Evolutionary conservation across 1,284 basidiomycete genomes (phyloP).

Genomic region (Laetiporus sulphureus): DNA sequence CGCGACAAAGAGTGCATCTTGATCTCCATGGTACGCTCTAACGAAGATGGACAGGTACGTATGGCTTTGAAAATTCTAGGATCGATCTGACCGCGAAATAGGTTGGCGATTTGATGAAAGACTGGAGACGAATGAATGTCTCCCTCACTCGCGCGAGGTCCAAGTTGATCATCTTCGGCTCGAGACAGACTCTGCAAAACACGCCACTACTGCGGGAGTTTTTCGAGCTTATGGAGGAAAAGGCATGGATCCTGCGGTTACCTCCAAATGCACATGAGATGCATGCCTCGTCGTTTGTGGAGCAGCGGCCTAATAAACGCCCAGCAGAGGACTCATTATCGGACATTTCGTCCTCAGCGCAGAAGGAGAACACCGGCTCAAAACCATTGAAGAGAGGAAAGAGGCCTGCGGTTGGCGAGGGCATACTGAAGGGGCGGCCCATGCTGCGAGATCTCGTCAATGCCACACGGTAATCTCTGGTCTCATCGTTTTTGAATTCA

Average conservation of each 20-base stretch:
- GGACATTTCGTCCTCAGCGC: conserved; percentile 1
- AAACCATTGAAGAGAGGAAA: conserved; percentile 29
- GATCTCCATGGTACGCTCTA: conserved; percentile 89
- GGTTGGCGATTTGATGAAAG: conserved; percentile 89
- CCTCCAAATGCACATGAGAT: conserved; percentile 44
- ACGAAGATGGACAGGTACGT: conserved; percentile 65
- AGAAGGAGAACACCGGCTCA: conserved; percentile 8
- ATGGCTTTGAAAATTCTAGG: neutral
- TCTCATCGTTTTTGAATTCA: too few relatives aligned
- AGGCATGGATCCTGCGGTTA: conserved; percentile 64
- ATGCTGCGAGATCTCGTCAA: conserved; percentile 56
- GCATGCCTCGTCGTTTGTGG: conserved; percentile 33
- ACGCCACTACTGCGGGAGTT: conserved; percentile 66
- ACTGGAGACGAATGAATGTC: conserved; percentile 95
- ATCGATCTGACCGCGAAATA: conserved; percentile 25
- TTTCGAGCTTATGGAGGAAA: conserved; percentile 64
- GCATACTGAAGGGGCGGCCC: conserved; percentile 45
- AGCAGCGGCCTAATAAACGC: conserved; percentile 14
- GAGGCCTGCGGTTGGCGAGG: conserved; percentile 29
- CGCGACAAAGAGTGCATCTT: conserved; percentile 95
- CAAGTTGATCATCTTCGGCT: conserved; percentile 90
- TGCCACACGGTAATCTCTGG: conserved; percentile 14
- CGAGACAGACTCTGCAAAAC: conserved; percentile 60
- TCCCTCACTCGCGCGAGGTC: conserved; percentile 90
- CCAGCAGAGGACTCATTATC: conserved; percentile 9